phyloP scores from a whole-genome alignment of 2,329 filamentous ascomycete genomes.

The Alternaria ventricosa region DNA sequence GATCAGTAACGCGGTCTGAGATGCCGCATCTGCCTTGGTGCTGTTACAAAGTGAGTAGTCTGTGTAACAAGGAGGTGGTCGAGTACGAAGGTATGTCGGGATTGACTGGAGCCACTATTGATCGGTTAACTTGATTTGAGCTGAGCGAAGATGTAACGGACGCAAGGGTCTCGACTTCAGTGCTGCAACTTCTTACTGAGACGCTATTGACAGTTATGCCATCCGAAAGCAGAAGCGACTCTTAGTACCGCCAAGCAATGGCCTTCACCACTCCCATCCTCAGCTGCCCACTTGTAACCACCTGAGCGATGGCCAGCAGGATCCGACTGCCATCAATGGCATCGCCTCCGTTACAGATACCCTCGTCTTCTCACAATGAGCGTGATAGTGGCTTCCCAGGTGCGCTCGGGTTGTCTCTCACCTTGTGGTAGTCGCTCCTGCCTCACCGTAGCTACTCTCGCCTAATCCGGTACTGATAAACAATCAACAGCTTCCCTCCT shows the following conservation, averaged over 20 bases:
- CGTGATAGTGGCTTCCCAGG: neutral
- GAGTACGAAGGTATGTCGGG: neutral
- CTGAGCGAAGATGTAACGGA: neutral
- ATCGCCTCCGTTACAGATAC: neutral
- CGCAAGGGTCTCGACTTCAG: neutral
- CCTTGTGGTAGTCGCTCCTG: conserved; percentile 9
- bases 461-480: conserved; percentile 18
- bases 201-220: neutral
- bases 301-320: neutral
- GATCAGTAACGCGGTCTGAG: neutral
- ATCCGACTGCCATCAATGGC: neutral
- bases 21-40: neutral
- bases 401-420: neutral
- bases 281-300: neutral
- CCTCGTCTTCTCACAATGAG: neutral
- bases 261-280: neutral
- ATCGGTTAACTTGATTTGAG: neutral
- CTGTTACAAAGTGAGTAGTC: conserved; percentile 3
- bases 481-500: conserved; percentile 11
- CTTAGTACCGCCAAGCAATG: neutral
- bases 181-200: neutral
- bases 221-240: neutral
- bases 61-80: neutral
- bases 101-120: neutral
- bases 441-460: conserved; percentile 7